Base-by-base conservation (phyloP, 192 early-diverging fungal species). In the Mortierella antarctica region DNA sequence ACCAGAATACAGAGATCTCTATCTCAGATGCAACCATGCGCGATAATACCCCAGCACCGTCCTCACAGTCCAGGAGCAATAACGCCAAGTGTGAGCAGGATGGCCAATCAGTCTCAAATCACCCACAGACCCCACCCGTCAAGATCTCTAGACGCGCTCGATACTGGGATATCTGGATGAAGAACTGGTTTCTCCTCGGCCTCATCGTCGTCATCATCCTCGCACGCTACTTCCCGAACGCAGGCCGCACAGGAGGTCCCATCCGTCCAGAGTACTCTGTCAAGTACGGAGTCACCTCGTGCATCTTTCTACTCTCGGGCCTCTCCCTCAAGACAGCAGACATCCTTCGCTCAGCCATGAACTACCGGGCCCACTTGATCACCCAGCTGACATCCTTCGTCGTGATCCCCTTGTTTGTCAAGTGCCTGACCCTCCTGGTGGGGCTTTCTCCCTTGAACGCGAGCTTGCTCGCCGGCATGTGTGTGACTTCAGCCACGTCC, bases 251-350 rank as follows among this genome's bases (percentile, higher is more conserved):
- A 50, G 79, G 76, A 18, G 87, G 87, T 31, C 81, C 85, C 51
- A 64, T 87, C 48, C 80, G 67, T 21, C 73, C 88, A 17, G 90
- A 93, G 72, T 92, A 89, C 82, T 83, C 89, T 10, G 89, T 93
- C 66, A 89, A 88, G 51, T 93, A 90, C 76, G 91, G 85, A 68
- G 82, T 77, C n/a, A 89, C 89, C 18, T 77, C 85, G 54, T 39
- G 89, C 17, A 89, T 92, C 46, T 92, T 92, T 77, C 76, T 92
- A 52, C 67, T 92, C 18, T 89, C 90, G 0, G 91, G 91, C 4
- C 73, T 92, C 14, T 85, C 85, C 6, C 70, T 92, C 62, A 91
- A 92, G 65, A 85, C 88, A 12, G 74, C 74, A 52, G 89, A 88
- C 47, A 81, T 92, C 18, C 51, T 86, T 20, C 41, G 82, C 52